These are phyloP conservation scores for Quercus rubra DNA, from an alignment of 306 rosid genomes.

Conservation along the genomic window DNA sequence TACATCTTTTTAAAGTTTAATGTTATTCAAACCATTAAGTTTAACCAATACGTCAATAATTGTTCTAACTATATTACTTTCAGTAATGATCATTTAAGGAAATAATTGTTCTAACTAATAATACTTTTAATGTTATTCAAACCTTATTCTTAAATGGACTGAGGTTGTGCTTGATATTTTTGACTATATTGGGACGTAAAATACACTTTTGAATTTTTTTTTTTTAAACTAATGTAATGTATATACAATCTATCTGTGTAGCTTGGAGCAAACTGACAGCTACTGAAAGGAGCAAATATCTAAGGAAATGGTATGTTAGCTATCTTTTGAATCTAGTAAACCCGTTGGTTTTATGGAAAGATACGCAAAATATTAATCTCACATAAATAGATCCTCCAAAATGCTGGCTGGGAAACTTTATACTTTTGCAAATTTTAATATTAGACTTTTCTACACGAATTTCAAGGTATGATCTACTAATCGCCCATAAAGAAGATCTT, in stretches of 20 bases:
- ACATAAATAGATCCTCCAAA: constrained; percentile 3
- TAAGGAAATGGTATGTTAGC: constrained; percentile 76
- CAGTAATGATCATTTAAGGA: too few relatives aligned
- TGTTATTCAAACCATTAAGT: too few relatives aligned
- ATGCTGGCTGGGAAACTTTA: constrained; percentile 6
- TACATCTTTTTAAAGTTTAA: neutral
- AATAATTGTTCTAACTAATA: too few relatives aligned
- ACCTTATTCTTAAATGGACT: neutral
- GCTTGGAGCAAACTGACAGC: constrained; percentile 96
- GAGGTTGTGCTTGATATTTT: constrained; percentile 1
- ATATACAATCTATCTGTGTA: constrained; percentile 27
- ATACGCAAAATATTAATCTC: neutral
- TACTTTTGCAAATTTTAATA: neutral
- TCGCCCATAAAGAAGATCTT: constrained; percentile 76
- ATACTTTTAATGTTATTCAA: too few relatives aligned
- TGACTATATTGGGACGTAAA: neutral
- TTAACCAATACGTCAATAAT: too few relatives aligned
- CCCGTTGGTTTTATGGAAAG: constrained; percentile 11
- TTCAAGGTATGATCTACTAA: constrained; percentile 76
- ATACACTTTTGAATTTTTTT: neutral
- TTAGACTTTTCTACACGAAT: constrained; percentile 19
- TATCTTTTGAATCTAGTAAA: constrained; percentile 16
- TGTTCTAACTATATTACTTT: too few relatives aligned
- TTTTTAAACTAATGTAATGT: neutral
- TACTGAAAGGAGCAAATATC: constrained; percentile 73